Base-by-base conservation (phyloP, 2,329 filamentous ascomycete genomes). In the Alternaria atra region DNA sequence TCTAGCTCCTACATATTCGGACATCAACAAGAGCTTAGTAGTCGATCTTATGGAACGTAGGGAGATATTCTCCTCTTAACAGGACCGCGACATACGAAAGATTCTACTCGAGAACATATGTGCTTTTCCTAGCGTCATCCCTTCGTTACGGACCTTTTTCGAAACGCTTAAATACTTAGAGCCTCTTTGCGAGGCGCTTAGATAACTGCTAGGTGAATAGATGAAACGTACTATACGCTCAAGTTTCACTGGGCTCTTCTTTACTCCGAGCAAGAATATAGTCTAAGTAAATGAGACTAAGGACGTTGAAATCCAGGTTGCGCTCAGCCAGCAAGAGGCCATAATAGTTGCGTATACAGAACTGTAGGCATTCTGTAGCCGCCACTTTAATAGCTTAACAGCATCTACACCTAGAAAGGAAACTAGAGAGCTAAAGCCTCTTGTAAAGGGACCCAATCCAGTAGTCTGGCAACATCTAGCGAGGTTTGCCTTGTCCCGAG, bases 141-240 rank as follows among this genome's bases (percentile, higher is more conserved):
- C 34, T 9, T 65, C 25, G 10, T 37, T 69, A 25, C 50, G 32
- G 48, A 64, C 58, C 10, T 69, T 69, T 46, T 69, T 69, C 25
- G 29, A 69, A 48, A 67, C 17, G 34, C 50, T 69, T 3, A 69
- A 69, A 50, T 67, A 63, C 43, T 34, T 69, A 9, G 58, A 69
- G 48, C 66, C 54, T 25, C 51, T 65, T 6, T 66, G 29, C 20
- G 35, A 65, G 48, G 48, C 46, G 8, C 55, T 69, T 8, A 69
- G 54, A 60, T 39, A 52, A 3, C 52, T 69, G 6, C 48, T 69
- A 17, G 50, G 63, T 3, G 6, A 17, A 34, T 40, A 66, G 34
- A 60, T 66, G 20, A 63, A 56, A 52, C 17, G 40, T 37, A 66
- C 32, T 35, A 68, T 68, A 20, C 17, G 42, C 15, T 55, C 9